Evolutionary conservation across 179 eudicot species (phyloP), one percentile per base, ranked within the genome.

Genomic region (Camellia oleifera): DNA sequence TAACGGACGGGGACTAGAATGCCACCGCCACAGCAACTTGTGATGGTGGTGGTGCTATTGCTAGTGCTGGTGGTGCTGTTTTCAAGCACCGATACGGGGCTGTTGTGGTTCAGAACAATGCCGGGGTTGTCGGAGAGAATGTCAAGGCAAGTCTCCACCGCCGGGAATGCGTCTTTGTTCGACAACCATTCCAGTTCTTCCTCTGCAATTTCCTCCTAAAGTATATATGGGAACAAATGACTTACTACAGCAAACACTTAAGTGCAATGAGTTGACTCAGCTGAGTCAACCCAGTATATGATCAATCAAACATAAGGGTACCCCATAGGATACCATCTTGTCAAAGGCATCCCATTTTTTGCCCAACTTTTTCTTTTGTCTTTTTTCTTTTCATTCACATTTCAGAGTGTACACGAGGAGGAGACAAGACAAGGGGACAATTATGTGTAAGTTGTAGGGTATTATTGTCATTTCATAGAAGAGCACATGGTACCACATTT

Each of bases 111-210:
- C 42, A 77, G 13, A 3, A 79, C 64, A 40, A 81, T 69, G 70
- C 80, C 82, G 2, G 92, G 88, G 75, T 86, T 81, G 54, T 84
- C 82, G 1, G 89, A 82, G 23, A 90, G 71, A 44, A 92, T 83
- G 85, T 86, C 94, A 50, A 90, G 84, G 40, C 88, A 89, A 45
- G 97, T 85, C 80, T 95, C 98, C 5, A 93, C 86, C 54, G 90
- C 81, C 0, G 97, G 97, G 74, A 95, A 95, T 2, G 97, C 92
- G 70, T 93, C 97, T 77, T 92, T 91, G 89, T 95, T 92, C 5
- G 86, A 88, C 53, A 93, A 78, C 98, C 98, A 95, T 76, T 92
- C 97, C 56, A 95, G 85, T 61, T 95, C 98, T 83, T 94, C 98
- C 87, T 93, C 95, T 40, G 74, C 92, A 78, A 79, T 80, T 58